phyloP scores from a whole-genome alignment of 1,284 basidiomycete species.

The Austroboletus niveus region DNA sequence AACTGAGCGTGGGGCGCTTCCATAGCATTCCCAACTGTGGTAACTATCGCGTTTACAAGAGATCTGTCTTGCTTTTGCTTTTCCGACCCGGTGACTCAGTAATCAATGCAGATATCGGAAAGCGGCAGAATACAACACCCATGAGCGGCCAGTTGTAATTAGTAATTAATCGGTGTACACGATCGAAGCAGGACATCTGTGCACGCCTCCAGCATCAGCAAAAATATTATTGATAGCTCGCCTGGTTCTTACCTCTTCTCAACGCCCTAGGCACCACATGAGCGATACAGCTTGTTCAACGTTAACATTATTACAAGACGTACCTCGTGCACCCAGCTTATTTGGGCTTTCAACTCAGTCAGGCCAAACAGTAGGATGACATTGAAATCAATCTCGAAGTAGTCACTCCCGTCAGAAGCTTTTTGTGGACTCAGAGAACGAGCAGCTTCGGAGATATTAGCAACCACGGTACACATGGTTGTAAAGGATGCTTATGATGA shows the following conservation, averaged over 20 bases:
- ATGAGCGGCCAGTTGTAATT: neutral
- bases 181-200: slow-evolving; percentile 38
- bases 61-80: no score
- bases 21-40: no score
- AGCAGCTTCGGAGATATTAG: slow-evolving; percentile 8
- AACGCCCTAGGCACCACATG: slow-evolving; percentile 19
- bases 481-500: slow-evolving; percentile 12
- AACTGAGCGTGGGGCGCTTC: neutral
- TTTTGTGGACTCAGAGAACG: neutral
- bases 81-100: no score
- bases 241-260: slow-evolving; percentile 26
- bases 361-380: slow-evolving; percentile 26
- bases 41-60: no score
- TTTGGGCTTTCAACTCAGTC: slow-evolving; percentile 24
- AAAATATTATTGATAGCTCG: neutral
- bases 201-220: neutral
- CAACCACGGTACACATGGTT: slow-evolving; percentile 15
- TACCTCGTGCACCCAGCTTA: slow-evolving; percentile 23
- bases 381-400: slow-evolving; percentile 17
- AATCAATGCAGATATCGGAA: no score
- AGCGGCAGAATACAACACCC: neutral
- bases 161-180: slow-evolving; percentile 31
- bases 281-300: neutral
- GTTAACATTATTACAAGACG: neutral
- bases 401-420: neutral